A percentile compares a stretch with the other conserved stretches of the same genome.
phyloP scores from a whole-genome alignment of 345 rosid species.

The Syzygium aromaticum region DNA sequence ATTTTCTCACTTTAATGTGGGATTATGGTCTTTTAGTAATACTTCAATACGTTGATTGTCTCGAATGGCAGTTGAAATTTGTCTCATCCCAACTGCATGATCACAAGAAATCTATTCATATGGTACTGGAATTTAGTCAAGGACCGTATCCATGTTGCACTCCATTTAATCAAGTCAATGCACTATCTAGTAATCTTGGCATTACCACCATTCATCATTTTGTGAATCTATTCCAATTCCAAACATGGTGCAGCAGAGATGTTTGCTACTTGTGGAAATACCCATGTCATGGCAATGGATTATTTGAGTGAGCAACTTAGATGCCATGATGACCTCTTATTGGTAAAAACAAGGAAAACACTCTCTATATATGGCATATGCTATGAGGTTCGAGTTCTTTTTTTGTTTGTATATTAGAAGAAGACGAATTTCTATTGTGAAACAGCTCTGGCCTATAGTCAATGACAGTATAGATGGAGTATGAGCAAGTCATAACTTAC shows the following conservation, averaged over 20 bases:
- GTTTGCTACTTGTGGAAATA: not conserved
- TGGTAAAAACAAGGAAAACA: not conserved
- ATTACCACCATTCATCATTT: not conserved
- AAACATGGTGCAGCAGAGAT: not conserved
- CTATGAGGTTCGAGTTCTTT: not conserved
- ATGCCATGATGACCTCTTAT: not conserved
- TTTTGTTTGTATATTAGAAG: too few species aligned
- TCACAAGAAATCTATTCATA: not conserved
- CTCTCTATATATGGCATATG: not conserved
- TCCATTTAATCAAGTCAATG: not conserved
- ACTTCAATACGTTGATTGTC: not conserved
- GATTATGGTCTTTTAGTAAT: not conserved
- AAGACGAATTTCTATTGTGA: not conserved
- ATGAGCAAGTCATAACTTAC: not conserved
- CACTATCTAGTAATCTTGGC: not conserved
- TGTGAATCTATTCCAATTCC: not conserved
- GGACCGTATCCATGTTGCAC: not conserved
- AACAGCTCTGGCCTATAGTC: not conserved
- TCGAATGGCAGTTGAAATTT: not conserved
- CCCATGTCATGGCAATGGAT: not conserved
- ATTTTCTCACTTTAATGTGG: not conserved
- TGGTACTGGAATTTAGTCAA: not conserved
- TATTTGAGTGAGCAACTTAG: not conserved
- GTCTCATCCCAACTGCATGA: not conserved
- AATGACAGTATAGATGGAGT: not conserved